These are phyloP conservation scores for Fomes fomentarius DNA, from an alignment of 1,284 basidiomycete genomes.

Conservation along the genomic window DNA sequence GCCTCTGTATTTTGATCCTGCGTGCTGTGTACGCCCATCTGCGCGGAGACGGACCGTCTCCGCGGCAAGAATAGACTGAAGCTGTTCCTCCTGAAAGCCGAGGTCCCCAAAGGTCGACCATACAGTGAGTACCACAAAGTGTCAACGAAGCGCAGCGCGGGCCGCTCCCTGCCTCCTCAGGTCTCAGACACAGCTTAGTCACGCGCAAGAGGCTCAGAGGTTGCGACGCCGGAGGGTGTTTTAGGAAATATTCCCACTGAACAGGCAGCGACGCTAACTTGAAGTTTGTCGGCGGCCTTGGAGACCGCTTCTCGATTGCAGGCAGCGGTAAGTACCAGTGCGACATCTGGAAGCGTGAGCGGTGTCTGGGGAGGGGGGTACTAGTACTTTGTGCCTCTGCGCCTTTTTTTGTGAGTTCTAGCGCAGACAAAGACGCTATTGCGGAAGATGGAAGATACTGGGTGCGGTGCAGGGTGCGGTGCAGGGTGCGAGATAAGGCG, in stretches of 20 bases:
- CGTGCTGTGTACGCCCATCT: not conserved
- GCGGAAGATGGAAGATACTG: no score
- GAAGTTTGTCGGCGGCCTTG: conserved; percentile 1
- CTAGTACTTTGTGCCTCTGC: no score
- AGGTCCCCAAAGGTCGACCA: not conserved
- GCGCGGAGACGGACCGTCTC: not conserved
- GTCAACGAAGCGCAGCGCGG: no score
- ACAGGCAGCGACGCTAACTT: no score
- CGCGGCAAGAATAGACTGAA: not conserved
- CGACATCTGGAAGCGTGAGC: not conserved
- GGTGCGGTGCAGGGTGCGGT: not conserved
- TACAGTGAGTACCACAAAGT: not conserved
- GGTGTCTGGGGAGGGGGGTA: not conserved
- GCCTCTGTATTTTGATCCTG: not conserved
- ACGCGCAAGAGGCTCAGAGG: not conserved
- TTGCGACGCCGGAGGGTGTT: conserved; percentile 1
- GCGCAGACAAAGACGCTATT: no score
- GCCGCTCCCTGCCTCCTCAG: no score
- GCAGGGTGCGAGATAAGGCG: not conserved
- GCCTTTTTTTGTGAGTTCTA: no score
- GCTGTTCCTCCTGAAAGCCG: conserved; percentile 1
- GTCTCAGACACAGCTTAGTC: not conserved
- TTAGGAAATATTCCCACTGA: conserved; percentile 13
- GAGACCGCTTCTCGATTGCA: not conserved
- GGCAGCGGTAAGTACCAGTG: no score